Conservation (phyloP, 2,329 filamentous ascomycete species). For the Fusarium falciforme region DNA sequence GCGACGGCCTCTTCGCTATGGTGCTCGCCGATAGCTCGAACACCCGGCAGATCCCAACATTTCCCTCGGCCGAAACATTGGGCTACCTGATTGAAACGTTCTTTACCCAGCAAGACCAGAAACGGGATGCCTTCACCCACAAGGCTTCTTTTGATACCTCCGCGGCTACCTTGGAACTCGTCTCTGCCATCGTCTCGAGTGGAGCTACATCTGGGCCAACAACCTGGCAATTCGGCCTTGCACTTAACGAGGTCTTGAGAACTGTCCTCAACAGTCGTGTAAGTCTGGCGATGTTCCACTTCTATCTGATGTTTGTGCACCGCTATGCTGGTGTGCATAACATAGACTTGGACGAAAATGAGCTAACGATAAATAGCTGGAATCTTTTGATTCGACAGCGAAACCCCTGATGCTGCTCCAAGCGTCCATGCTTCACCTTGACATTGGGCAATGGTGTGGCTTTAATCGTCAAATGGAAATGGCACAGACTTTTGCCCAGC, state of each 20-base stretch:
- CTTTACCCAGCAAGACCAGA: conserved; percentile 31
- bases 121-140: conserved; percentile 35
- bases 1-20: conserved; percentile 41
- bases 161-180: conserved; percentile 25
- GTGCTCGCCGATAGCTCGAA: conserved; percentile 37
- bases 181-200: conserved; percentile 37
- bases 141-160: conserved; percentile 32
- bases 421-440: conserved; percentile 38
- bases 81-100: conserved; percentile 34
- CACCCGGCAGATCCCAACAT: conserved; percentile 34
- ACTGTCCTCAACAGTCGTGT: conserved; percentile 29
- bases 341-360: not conserved
- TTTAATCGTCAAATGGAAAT: conserved; percentile 35
- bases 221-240: conserved; percentile 42
- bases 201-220: conserved; percentile 35
- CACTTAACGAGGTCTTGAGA: conserved; percentile 32
- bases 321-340: not conserved
- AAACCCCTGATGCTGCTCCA: conserved; percentile 38
- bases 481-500: conserved; percentile 32
- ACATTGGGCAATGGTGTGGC: conserved; percentile 40
- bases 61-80: conserved; percentile 39
- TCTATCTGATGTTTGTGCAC: not conserved
- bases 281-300: conserved; percentile 6
- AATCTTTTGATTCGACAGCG: conserved; percentile 12
- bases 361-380: conserved; percentile 23